Evolutionary conservation across 164 flowering plant species (phyloP).

Genomic region (Vitis labrusca): DNA sequence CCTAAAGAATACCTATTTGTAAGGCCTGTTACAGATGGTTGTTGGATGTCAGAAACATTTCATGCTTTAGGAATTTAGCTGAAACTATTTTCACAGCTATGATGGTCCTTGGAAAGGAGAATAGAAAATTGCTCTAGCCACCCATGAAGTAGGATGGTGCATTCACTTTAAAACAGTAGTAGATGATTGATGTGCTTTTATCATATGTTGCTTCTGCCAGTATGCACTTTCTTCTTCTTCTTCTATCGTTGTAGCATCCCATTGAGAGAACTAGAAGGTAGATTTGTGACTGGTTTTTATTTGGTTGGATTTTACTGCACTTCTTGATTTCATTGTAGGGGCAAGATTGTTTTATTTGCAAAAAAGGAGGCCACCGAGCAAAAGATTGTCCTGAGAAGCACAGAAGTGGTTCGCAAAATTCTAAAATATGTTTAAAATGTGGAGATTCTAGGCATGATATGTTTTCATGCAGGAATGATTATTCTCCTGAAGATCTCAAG

Average conservation of each 20-base stretch:
- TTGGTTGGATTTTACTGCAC: not conserved
- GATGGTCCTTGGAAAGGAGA: too few relatives aligned
- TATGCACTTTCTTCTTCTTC: too few relatives aligned
- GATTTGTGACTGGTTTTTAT: not conserved
- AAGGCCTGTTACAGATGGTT: not conserved
- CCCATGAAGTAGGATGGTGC: too few relatives aligned
- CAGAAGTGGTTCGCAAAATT: slow-evolving; percentile 19
- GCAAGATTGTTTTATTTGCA: slow-evolving; percentile 77
- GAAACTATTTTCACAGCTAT: too few relatives aligned
- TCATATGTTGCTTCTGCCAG: too few relatives aligned
- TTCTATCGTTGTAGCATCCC: too few relatives aligned
- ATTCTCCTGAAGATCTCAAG: slow-evolving; percentile 67
- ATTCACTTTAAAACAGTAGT: too few relatives aligned
- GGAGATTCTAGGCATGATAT: slow-evolving; percentile 68
- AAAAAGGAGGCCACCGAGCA: slow-evolving; percentile 71
- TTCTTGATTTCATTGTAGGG: slow-evolving; percentile 40
- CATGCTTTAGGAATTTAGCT: not conserved
- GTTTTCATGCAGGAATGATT: slow-evolving; percentile 50
- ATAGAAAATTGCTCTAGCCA: too few relatives aligned
- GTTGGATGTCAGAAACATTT: not conserved
- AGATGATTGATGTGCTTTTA: too few relatives aligned
- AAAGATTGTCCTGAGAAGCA: slow-evolving; percentile 77
- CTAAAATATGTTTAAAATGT: slow-evolving; percentile 70
- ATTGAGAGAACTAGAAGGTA: not conserved
- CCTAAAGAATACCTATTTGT: not conserved